Conservation (phyloP, 2,329 filamentous ascomycete genomes). For the Ramularia collo-cygni region DNA sequence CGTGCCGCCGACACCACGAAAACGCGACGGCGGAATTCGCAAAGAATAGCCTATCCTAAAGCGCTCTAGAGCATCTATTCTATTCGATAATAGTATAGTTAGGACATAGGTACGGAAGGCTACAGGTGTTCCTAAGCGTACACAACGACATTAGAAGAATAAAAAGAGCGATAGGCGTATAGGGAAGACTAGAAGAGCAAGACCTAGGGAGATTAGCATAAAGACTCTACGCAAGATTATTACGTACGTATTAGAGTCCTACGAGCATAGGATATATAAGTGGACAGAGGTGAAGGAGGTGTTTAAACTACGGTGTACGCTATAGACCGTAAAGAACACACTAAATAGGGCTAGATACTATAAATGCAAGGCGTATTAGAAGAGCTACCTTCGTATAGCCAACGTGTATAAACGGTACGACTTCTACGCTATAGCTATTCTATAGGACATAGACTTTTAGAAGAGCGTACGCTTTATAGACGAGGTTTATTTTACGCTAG, state of each 20-base stretch:
- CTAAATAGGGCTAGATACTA: not conserved
- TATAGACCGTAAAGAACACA: not conserved
- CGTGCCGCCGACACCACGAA: no score
- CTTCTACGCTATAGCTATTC: not conserved
- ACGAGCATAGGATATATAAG: not conserved
- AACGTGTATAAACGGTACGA: not conserved
- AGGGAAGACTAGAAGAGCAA: no score
- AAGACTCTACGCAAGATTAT: not conserved
- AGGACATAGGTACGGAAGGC: no score
- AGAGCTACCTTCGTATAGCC: slow-evolving; percentile 1
- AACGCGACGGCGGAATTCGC: no score
- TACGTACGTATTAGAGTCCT: not conserved
- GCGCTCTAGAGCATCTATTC: no score
- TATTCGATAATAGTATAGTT: no score
- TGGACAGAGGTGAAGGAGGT: not conserved
- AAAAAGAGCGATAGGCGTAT: no score
- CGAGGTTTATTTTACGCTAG: not conserved
- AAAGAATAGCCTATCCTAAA: no score
- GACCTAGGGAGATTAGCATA: no score
- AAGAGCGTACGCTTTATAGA: slow-evolving; percentile 1
- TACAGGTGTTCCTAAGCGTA: no score
- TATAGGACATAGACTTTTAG: not conserved
- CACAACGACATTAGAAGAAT: no score
- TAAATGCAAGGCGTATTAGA: not conserved
- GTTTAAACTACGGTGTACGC: not conserved